Conservation (phyloP, 139 green algal genomes). For the Coccomyxa sp. region DNA sequence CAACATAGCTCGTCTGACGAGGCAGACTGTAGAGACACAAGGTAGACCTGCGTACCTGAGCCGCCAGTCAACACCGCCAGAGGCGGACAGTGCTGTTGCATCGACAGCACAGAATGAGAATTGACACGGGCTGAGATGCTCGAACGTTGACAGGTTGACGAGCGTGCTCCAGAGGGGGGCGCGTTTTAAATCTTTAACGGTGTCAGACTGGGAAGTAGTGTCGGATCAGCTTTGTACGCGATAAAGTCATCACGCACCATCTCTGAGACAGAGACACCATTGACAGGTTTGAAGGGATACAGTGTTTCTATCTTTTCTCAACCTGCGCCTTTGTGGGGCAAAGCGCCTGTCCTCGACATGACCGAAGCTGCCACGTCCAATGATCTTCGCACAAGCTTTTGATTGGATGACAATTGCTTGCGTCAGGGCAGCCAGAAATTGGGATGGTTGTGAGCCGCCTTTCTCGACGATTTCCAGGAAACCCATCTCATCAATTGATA, state of each 20-base stretch:
- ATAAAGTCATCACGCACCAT: not conserved
- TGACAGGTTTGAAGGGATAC: not conserved
- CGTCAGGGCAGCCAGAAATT: not conserved
- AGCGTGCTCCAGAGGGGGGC: not conserved
- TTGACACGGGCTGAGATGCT: not conserved
- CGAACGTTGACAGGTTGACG: not conserved
- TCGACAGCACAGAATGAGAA: conserved; percentile 1
- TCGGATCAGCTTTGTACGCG: not conserved
- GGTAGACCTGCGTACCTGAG: no score
- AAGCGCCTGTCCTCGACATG: not conserved
- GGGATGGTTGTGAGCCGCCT: not conserved
- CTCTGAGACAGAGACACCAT: not conserved
- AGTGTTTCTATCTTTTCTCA: not conserved
- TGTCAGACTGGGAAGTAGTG: not conserved
- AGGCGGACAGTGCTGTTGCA: no score
- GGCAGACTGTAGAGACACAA: no score
- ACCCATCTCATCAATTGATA: not conserved
- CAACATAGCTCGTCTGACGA: no score
- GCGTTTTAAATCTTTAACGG: not conserved
- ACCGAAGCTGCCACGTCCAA: not conserved
- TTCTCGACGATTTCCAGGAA: not conserved
- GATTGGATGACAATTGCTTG: not conserved
- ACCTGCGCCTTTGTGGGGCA: not conserved
- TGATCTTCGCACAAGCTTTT: not conserved
- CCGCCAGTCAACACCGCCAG: no score